Evolutionary conservation across 2,329 filamentous ascomycete species (phyloP).

Genomic region (Xylaria sp.): DNA sequence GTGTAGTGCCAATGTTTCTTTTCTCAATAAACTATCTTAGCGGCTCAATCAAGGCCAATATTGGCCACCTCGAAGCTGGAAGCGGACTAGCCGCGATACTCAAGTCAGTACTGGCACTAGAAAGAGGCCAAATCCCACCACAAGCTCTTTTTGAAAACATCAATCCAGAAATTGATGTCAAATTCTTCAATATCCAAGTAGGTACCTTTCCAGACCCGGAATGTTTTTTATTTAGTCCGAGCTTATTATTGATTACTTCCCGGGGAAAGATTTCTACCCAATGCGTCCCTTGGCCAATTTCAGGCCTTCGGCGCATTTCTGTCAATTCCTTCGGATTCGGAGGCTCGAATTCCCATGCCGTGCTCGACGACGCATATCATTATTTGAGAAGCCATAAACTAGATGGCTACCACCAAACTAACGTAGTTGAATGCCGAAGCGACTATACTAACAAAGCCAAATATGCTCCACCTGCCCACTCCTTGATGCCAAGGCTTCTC

Average conservation of each 20-base stretch:
- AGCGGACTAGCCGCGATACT: conserved; percentile 5
- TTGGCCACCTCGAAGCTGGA: neutral
- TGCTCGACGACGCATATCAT: conserved; percentile 12
- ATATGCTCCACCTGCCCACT: neutral
- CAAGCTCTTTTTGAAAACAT: neutral
- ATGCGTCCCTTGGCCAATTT: neutral
- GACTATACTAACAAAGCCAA: neutral
- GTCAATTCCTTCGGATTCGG: conserved; percentile 39
- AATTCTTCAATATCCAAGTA: neutral
- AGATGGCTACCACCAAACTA: neutral
- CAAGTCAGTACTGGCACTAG: neutral
- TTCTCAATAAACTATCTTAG: neutral
- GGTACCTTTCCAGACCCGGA: too few relatives aligned
- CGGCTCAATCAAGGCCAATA: conserved; percentile 5
- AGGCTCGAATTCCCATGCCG: conserved; percentile 31
- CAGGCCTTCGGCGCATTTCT: conserved; percentile 10
- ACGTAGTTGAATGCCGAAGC: too few relatives aligned
- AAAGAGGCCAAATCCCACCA: conserved; percentile 6
- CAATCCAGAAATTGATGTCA: neutral
- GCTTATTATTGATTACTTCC: neutral
- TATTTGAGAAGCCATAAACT: neutral
- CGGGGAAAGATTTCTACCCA: neutral
- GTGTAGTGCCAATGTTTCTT: too few relatives aligned
- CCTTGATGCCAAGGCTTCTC: neutral
- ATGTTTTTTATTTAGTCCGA: too few relatives aligned